A percentile compares a stretch with the other conserved stretches of the same genome.
Conservation (phyloP, 352 stramenopile species). For the Achlya hypogyna region DNA sequence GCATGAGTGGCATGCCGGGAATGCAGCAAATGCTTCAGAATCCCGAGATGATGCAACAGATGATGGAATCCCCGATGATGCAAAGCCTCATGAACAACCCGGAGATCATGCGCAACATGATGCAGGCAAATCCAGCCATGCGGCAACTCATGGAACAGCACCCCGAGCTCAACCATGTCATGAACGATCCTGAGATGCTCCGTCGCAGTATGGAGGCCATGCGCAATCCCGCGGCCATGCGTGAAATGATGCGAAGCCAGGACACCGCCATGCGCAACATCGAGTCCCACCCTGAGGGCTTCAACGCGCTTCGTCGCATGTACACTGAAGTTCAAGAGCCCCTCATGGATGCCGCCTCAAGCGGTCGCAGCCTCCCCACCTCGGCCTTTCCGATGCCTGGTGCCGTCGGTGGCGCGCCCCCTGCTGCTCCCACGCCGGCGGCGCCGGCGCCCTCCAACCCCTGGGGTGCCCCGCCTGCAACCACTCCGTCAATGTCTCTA, state of each 20-base stretch:
- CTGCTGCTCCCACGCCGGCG: constrained; percentile 22
- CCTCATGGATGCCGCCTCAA: constrained; percentile 87
- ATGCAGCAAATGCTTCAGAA: constrained; percentile 80
- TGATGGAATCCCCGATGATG: constrained; percentile 88
- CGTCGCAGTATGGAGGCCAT: constrained; percentile 95
- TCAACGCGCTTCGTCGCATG: constrained; percentile 93
- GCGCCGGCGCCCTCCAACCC: constrained; percentile 39
- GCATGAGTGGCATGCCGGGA: constrained; percentile 37
- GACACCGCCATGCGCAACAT: constrained; percentile 96
- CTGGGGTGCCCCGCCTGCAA: constrained; percentile 34
- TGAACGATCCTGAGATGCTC: constrained; percentile 94
- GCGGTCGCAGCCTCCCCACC: constrained; percentile 27
- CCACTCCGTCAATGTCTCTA: neutral
- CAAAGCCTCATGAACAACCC: constrained; percentile 93
- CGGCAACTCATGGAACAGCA: constrained; percentile 92
- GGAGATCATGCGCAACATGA: constrained; percentile 92
- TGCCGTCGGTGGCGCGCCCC: constrained; percentile 37
- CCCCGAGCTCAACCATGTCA: constrained; percentile 91
- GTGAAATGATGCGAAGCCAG: constrained; percentile 95
- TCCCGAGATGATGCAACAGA: constrained; percentile 79
- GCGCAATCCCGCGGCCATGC: constrained; percentile 92
- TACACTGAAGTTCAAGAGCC: constrained; percentile 93
- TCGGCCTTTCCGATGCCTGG: constrained; percentile 81
- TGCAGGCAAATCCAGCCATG: constrained; percentile 95
- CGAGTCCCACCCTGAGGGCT: constrained; percentile 95